These are phyloP conservation scores for Primulina tabacum DNA, from an alignment of 257 asterid genomes.

Conservation along the genomic window DNA sequence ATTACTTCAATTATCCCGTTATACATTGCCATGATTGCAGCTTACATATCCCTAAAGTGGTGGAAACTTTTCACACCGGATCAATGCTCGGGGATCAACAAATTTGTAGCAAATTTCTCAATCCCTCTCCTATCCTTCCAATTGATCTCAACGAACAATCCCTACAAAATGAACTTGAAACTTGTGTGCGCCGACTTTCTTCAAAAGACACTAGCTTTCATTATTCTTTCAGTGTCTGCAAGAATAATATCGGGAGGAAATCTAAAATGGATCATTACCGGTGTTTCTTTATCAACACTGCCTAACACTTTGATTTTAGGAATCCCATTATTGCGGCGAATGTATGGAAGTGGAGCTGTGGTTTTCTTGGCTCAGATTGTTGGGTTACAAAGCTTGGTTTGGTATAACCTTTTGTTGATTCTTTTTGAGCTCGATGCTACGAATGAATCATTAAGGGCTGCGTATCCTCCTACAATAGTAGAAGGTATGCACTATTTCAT, in stretches of 20 bases:
- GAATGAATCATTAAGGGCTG: conserved; percentile 33
- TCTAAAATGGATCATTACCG: conserved; percentile 71
- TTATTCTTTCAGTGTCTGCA: conserved; percentile 41
- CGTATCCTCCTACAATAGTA: conserved; percentile 39
- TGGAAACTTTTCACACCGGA: conserved; percentile 74
- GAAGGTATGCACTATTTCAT: conserved; percentile 42
- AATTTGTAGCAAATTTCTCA: conserved; percentile 79
- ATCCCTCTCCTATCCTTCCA: conserved; percentile 80
- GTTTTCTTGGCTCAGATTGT: conserved; percentile 59
- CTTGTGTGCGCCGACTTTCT: conserved; percentile 65
- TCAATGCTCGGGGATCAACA: conserved; percentile 82
- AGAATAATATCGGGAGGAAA: conserved; percentile 49
- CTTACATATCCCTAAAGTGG: conserved; percentile 66
- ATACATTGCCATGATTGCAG: conserved; percentile 63
- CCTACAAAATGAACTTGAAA: conserved; percentile 71
- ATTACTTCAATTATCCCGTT: conserved; percentile 67
- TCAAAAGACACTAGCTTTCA: conserved; percentile 57
- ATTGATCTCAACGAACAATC: conserved; percentile 66
- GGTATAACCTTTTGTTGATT: conserved; percentile 78
- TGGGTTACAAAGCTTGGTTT: conserved; percentile 75
- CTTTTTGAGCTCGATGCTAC: conserved; percentile 71
- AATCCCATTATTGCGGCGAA: conserved; percentile 71
- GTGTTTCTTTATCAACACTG: conserved; percentile 74
- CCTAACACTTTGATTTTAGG: conserved; percentile 82
- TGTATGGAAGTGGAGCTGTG: conserved; percentile 73